These are phyloP conservation scores for Coprinopsis sp. DNA, from an alignment of 768 basidiomycete species.

Conservation along the genomic window DNA sequence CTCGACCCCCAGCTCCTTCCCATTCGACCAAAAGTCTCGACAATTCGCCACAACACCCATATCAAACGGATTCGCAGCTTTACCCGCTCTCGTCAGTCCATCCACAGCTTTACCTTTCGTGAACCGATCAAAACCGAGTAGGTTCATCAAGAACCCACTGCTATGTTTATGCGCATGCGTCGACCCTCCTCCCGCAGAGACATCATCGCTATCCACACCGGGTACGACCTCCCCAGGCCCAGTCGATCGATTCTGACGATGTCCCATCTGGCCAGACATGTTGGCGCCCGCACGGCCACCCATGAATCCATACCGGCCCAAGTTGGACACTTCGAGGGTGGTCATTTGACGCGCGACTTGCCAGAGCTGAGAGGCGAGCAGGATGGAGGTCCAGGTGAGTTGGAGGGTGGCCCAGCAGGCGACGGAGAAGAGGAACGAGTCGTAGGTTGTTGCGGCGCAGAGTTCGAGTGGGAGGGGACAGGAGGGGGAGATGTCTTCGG, in stretches of 20 bases:
- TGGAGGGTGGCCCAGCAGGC: constrained; percentile 87
- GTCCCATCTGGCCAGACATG: constrained; percentile 72
- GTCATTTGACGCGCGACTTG: constrained; percentile 94
- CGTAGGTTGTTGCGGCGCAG: constrained; percentile 66
- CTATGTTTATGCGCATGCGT: constrained; percentile 34
- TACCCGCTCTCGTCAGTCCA: constrained; percentile 73
- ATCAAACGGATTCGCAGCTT: constrained; percentile 89
- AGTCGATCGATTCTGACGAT: constrained; percentile 44
- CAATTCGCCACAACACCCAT: constrained; percentile 74
- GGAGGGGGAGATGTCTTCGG: constrained; percentile 44
- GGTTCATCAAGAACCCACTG: constrained; percentile 76
- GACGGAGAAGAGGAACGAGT: constrained; percentile 82
- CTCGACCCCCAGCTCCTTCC: constrained; percentile 82
- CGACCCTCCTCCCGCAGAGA: constrained; percentile 32
- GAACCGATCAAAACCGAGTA: constrained; percentile 92
- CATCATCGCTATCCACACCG: constrained; percentile 46
- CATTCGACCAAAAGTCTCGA: constrained; percentile 91
- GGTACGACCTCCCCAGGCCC: constrained; percentile 26
- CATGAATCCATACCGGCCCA: constrained; percentile 96
- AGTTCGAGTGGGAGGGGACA: constrained; percentile 66
- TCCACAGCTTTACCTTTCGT: constrained; percentile 86
- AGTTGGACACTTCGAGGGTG: constrained; percentile 91
- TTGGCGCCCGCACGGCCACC: constrained; percentile 79
- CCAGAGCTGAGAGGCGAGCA: constrained; percentile 84
- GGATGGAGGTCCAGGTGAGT: constrained; percentile 89